phyloP scores from a whole-genome alignment of 1,284 basidiomycete genomes.

The Trichosporon asahii region DNA sequence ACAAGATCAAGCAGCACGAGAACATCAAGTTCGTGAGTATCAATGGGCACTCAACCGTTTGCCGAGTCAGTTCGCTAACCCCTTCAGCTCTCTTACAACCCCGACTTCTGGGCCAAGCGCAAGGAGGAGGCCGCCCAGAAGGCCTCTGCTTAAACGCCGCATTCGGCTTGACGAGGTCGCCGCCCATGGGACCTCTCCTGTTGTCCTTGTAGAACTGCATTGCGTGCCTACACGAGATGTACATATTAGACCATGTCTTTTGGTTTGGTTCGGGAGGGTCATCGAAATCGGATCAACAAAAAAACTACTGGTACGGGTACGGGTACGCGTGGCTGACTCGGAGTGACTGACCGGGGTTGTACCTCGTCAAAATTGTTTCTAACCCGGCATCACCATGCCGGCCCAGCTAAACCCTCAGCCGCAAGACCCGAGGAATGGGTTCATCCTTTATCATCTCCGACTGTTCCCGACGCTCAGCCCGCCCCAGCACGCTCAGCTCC shows the following conservation, averaged over 20 bases:
- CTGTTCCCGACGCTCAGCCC: not conserved
- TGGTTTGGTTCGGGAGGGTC: not conserved
- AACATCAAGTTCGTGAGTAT: constrained; percentile 34
- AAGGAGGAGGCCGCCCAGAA: constrained; percentile 26
- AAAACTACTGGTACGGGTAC: not conserved
- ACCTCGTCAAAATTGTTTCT: constrained; percentile 9
- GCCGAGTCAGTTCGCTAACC: not conserved
- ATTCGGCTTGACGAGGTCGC: not conserved
- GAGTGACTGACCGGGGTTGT: constrained; percentile 8
- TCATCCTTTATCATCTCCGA: constrained; percentile 1
- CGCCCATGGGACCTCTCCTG: constrained; percentile 5
- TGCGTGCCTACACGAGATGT: constrained; percentile 15
- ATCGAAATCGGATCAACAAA: not conserved
- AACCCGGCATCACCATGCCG: not conserved
- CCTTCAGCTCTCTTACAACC: constrained; percentile 21
- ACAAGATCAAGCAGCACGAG: constrained; percentile 49
- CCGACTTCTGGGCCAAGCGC: constrained; percentile 46
- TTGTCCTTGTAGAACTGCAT: constrained; percentile 9
- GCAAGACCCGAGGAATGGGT: constrained; percentile 3
- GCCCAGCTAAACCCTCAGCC: not conserved
- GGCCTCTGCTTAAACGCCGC: constrained; percentile 2
- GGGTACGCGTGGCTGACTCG: not conserved
- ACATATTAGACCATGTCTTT: constrained; percentile 13
- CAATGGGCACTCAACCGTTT: not conserved
- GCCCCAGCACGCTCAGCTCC: not conserved